Evolutionary conservation across 345 rosid species (phyloP).

Genomic region (Barbarea vulgaris): DNA sequence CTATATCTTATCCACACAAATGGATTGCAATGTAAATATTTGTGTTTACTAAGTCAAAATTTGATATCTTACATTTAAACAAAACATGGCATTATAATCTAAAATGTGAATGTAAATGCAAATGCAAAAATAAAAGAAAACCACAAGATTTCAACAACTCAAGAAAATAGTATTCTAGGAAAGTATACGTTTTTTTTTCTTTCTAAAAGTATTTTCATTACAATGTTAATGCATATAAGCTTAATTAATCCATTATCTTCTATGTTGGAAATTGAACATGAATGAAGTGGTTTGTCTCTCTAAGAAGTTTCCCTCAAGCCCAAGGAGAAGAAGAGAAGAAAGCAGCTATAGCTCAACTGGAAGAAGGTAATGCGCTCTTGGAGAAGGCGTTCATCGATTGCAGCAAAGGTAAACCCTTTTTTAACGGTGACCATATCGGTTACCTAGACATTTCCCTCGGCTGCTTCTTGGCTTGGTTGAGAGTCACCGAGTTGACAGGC

Average conservation of each 20-base stretch:
- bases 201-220: background rate
- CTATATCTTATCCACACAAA: background rate
- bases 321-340: slow-evolving; percentile 52
- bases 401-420: slow-evolving; percentile 75
- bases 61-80: background rate
- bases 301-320: slow-evolving; percentile 38
- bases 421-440: slow-evolving; percentile 71
- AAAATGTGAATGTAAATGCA: background rate
- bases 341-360: slow-evolving; percentile 40
- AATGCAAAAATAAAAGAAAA: background rate
- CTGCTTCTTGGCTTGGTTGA: slow-evolving; percentile 59
- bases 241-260: slow-evolving; percentile 14
- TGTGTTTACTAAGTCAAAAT: background rate
- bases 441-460: slow-evolving; percentile 72
- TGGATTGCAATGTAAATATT: background rate
- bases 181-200: background rate
- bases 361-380: slow-evolving; percentile 45
- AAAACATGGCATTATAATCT: background rate
- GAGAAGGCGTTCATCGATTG: slow-evolving; percentile 58
- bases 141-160: background rate
- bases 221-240: background rate
- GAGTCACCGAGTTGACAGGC: slow-evolving; percentile 46
- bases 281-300: slow-evolving; percentile 53
- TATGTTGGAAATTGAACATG: background rate
- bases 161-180: background rate